phyloP scores from a whole-genome alignment of 192 early-diverging fungal genomes.

The Allomyces javanicus region DNA sequence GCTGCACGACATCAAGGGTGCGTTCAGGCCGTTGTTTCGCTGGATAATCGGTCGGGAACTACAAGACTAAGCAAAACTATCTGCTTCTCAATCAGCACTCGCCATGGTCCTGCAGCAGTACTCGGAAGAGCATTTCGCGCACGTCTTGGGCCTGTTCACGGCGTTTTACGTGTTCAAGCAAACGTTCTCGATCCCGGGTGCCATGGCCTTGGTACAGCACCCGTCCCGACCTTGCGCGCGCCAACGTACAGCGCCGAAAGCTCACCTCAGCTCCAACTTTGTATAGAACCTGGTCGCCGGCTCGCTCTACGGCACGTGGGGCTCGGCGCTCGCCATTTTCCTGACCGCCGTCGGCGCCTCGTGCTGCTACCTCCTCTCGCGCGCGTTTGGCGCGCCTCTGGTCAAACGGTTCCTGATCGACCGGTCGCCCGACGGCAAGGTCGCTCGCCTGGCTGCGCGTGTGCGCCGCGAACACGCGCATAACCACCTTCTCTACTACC shows the following conservation, averaged over 20 bases:
- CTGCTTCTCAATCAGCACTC: no score
- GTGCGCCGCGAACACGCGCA: neutral
- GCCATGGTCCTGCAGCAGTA: slow-evolving; percentile 3
- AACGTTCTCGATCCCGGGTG: slow-evolving; percentile 15
- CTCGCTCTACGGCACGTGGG: slow-evolving; percentile 12
- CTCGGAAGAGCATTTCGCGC: slow-evolving; percentile 6
- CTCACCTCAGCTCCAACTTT: neutral
- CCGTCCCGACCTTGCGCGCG: neutral
- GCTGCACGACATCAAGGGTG: no score
- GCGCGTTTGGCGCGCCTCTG: slow-evolving; percentile 5
- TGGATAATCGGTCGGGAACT: no score
- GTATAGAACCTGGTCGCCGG: slow-evolving; percentile 16
- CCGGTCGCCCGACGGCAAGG: neutral
- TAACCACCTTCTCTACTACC: slow-evolving; percentile 12
- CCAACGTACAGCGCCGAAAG: neutral
- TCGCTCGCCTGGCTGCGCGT: slow-evolving; percentile 7
- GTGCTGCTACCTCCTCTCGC: slow-evolving; percentile 12
- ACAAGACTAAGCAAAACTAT: no score
- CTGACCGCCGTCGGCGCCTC: slow-evolving; percentile 13
- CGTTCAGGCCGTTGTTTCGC: no score
- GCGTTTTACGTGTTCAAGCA: slow-evolving; percentile 19
- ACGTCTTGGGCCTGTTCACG: slow-evolving; percentile 8
- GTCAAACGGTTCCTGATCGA: neutral
- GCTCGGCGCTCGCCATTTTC: slow-evolving; percentile 9
- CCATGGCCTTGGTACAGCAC: slow-evolving; percentile 11